These are phyloP conservation scores for Lupinus albus DNA, from an alignment of 306 rosid genomes.

Conservation along the genomic window DNA sequence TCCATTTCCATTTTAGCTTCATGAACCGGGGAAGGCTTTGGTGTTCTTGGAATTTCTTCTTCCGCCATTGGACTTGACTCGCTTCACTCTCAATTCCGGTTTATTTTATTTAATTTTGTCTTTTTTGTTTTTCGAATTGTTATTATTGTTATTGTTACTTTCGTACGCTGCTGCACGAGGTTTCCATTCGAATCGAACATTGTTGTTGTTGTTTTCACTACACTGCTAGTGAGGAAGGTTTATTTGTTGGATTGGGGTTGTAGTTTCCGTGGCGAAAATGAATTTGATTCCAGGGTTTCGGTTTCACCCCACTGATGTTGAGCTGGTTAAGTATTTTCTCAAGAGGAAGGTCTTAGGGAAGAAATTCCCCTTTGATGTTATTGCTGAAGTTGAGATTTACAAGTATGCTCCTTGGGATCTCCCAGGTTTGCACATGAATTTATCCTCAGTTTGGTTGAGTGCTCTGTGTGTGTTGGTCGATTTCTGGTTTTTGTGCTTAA, in stretches of 20 bases:
- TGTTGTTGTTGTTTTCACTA: neutral
- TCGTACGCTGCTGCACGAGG: too few species aligned
- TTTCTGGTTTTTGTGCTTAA: neutral
- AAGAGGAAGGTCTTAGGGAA: constrained; percentile 63
- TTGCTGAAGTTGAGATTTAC: constrained; percentile 72
- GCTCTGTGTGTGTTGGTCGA: neutral
- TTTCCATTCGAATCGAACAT: neutral
- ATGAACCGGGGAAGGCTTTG: constrained; percentile 58
- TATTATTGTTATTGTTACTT: neutral
- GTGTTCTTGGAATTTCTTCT: constrained; percentile 46
- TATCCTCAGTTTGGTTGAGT: neutral
- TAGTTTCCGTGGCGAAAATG: constrained; percentile 35
- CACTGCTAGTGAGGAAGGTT: constrained; percentile 11
- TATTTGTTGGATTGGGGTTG: neutral
- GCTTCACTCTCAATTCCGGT: constrained; percentile 32
- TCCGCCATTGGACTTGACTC: constrained; percentile 61
- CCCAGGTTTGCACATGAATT: constrained; percentile 58
- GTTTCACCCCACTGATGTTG: constrained; percentile 83
- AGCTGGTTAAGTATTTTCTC: constrained; percentile 66
- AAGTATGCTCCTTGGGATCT: constrained; percentile 83
- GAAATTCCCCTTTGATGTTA: constrained; percentile 38
- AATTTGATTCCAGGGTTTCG: constrained; percentile 75
- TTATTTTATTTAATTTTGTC: neutral
- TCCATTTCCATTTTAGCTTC: constrained; percentile 43
- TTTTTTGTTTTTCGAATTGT: neutral